Evolutionary conservation across 306 rosid genomes (phyloP).

Genomic region (Castanospermum australe): DNA sequence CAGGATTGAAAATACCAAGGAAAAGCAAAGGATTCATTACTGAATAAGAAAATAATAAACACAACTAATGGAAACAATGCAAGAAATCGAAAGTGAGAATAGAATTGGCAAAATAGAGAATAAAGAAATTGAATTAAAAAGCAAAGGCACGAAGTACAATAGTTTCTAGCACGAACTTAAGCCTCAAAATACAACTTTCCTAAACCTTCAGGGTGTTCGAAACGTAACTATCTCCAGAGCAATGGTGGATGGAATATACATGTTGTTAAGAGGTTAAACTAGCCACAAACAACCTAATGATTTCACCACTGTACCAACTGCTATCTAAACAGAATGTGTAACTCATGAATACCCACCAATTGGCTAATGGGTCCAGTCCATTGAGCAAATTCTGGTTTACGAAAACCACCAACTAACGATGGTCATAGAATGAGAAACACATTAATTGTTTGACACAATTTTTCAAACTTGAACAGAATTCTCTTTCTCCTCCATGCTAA

Average conservation of each 20-base stretch:
- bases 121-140: constrained; percentile 31
- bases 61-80: constrained; percentile 30
- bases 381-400: constrained; percentile 36
- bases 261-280: constrained; percentile 57
- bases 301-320: constrained; percentile 55
- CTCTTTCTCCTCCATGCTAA: constrained; percentile 40
- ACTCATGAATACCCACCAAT: constrained; percentile 33
- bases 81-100: constrained; percentile 25
- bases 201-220: constrained; percentile 48
- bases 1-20: not conserved
- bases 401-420: constrained; percentile 26
- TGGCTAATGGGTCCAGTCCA: constrained; percentile 43
- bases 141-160: constrained; percentile 34
- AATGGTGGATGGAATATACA: constrained; percentile 72
- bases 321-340: constrained; percentile 46
- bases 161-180: constrained; percentile 36
- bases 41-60: constrained; percentile 18
- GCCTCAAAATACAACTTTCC: constrained; percentile 69
- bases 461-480: constrained; percentile 34
- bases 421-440: constrained; percentile 19
- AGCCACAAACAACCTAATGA: constrained; percentile 53
- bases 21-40: not conserved
- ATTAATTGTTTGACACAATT: not conserved
- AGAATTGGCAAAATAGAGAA: constrained; percentile 38
- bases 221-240: constrained; percentile 58